Conservation (phyloP, 495 filamentous ascomycete genomes). For the Podospora sp. region DNA sequence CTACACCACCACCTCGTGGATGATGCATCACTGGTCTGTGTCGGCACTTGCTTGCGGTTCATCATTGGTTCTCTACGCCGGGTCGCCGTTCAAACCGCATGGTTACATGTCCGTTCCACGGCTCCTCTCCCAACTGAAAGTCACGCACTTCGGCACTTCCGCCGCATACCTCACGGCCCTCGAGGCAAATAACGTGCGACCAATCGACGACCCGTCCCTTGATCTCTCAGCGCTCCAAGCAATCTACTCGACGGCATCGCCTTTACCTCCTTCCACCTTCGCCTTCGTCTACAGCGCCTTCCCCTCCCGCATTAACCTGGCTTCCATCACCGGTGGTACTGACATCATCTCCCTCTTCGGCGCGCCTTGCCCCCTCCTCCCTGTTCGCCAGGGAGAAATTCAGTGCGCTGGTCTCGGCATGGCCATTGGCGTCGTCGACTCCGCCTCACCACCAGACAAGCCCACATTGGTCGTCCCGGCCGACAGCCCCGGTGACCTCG, state of each 20-base stretch:
- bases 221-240: conserved; percentile 65
- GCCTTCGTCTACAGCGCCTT: conserved; percentile 83
- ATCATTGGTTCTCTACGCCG: conserved; percentile 84
- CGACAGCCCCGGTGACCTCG: conserved; percentile 83
- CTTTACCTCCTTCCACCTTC: conserved; percentile 90
- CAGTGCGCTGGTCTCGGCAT: conserved; percentile 90
- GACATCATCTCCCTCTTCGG: conserved; percentile 96
- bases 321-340: conserved; percentile 85
- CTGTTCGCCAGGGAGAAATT: conserved; percentile 85
- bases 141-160: conserved; percentile 90
- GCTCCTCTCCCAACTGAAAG: conserved; percentile 49
- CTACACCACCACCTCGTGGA: conserved; percentile 92
- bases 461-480: conserved; percentile 47
- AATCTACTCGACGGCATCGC: conserved; percentile 92
- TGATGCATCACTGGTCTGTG: conserved; percentile 98
- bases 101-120: conserved; percentile 46
- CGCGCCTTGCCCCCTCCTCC: conserved; percentile 79
- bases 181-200: conserved; percentile 75
- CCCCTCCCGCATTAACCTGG: conserved; percentile 72
- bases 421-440: conserved; percentile 79
- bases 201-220: conserved; percentile 53
- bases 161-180: conserved; percentile 91
- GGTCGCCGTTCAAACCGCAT: conserved; percentile 74
- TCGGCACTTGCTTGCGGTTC: conserved; percentile 78
- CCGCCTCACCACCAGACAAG: conserved; percentile 44